These are phyloP conservation scores for Dacryopinax primogenitus DNA, from an alignment of 768 basidiomycete species.

Conservation along the genomic window DNA sequence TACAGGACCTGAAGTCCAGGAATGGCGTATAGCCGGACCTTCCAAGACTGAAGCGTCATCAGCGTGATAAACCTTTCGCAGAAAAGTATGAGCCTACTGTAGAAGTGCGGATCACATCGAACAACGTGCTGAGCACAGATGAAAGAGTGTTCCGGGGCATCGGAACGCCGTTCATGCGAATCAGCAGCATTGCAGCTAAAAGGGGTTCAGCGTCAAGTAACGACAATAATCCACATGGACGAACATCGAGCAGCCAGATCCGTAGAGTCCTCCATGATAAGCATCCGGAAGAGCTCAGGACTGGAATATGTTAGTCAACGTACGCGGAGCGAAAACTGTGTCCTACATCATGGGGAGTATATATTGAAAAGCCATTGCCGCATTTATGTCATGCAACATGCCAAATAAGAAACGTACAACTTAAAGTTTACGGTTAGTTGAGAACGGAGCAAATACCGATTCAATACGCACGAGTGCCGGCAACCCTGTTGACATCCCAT, in stretches of 20 bases:
- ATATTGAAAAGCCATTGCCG: slow-evolving; percentile 64
- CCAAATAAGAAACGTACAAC: slow-evolving; percentile 50
- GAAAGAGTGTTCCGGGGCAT: slow-evolving; percentile 58
- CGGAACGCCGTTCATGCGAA: slow-evolving; percentile 74
- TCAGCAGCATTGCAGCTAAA: slow-evolving; percentile 55
- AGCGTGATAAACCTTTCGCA: neutral
- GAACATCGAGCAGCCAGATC: neutral
- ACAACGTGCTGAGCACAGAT: slow-evolving; percentile 56
- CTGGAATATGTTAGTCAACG: slow-evolving; percentile 22
- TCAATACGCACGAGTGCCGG: neutral
- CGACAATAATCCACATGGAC: slow-evolving; percentile 31
- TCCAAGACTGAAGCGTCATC: slow-evolving; percentile 55
- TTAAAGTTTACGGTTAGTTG: neutral
- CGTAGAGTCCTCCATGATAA: slow-evolving; percentile 44
- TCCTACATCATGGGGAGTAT: slow-evolving; percentile 57
- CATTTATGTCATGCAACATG: slow-evolving; percentile 62
- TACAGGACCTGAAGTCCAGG: slow-evolving; percentile 80
- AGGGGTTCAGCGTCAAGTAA: slow-evolving; percentile 56
- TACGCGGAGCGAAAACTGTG: neutral
- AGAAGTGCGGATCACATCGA: slow-evolving; percentile 62
- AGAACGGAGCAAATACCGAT: neutral
- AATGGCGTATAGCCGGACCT: slow-evolving; percentile 71
- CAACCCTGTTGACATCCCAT: neutral
- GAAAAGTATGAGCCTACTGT: slow-evolving; percentile 37
- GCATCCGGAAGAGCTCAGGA: slow-evolving; percentile 57